Percentiles rank a stretch among this genome's conserved stretches.
Conservation (phyloP, 1,284 basidiomycete genomes). For the Sphagnurus paluster region DNA sequence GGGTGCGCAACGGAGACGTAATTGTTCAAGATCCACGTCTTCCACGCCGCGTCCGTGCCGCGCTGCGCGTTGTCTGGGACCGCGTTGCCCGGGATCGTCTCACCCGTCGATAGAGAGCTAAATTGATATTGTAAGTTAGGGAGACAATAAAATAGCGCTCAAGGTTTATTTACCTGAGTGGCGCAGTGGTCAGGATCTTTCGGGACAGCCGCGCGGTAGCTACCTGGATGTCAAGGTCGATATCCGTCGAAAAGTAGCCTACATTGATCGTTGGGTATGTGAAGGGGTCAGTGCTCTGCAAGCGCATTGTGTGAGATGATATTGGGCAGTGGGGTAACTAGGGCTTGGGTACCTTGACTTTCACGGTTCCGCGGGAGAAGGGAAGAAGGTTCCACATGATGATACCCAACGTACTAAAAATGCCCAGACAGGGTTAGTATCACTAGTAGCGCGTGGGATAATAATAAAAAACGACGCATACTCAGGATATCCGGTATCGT, state of each 20-base stretch:
- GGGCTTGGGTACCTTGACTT: conserved; percentile 40
- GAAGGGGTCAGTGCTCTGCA: conserved; percentile 45
- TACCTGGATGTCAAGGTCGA: conserved; percentile 50
- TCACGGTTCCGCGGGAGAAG: conserved; percentile 52
- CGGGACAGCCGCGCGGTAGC: conserved; percentile 46
- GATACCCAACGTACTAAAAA: conserved; percentile 42
- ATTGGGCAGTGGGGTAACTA: neutral
- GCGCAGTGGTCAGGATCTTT: conserved; percentile 42
- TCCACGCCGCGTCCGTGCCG: conserved; percentile 45
- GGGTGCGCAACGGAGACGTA: conserved; percentile 54
- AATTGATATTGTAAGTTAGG: neutral
- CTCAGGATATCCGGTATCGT: conserved; percentile 42
- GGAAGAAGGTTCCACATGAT: conserved; percentile 55
- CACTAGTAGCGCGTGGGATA: neutral
- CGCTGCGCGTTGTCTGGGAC: conserved; percentile 43
- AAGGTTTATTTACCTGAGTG: conserved; percentile 32
- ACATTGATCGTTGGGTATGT: conserved; percentile 43
- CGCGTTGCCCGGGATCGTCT: conserved; percentile 40
- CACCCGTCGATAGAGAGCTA: conserved; percentile 36
- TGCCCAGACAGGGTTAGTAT: neutral
- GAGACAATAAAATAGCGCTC: neutral
- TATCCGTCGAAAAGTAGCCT: conserved; percentile 49
- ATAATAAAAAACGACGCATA: conserved; percentile 14
- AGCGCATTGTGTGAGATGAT: neutral
- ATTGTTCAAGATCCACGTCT: conserved; percentile 40